Base-by-base conservation (phyloP, 441 rosid genomes). In the Heliophila coronopifolia region DNA sequence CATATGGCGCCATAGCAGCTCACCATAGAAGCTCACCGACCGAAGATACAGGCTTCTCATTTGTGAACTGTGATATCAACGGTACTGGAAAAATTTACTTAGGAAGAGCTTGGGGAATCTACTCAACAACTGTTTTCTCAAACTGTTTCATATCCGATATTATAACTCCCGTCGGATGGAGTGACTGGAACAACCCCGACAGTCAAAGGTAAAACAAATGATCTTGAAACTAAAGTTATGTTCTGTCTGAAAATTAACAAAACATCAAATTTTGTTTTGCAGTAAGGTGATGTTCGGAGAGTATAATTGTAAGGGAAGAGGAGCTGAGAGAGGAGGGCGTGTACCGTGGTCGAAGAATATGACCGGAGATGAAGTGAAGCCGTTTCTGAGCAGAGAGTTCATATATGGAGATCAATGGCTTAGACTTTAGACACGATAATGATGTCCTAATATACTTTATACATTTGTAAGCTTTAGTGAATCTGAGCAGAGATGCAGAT, bases 321-420 rank as follows among this genome's bases (percentile, higher is more conserved):
- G 98, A 64, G 88, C 95, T 3, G 68, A 77, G 43, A 73, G 67
- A 48, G 49, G 76, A 24, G 68, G 70, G 0, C 54, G 95, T 19
- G 92, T 79, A 20, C 81, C 87, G 11, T 85, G 98, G 98, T 65
- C 71, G 0, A 92, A 77, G 70, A 66, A 35, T 16, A 69, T 84
- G 28, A 75, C 65, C 53, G 59, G 42, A 2, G 60, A 64, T 53
- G 80, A 92, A 53, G 85, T 70, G 6, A 73, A 49, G 45, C 86
- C 75, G 10, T 87, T 70, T 60, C 61, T 87, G 4, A 78, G 74
- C 33, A 59, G 40, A 59, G 74, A 61, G 46, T 92, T 84, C 72
- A 83, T 92, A 40, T 59, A 70, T 54, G 96, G 95, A 59, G 57
- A 75, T 10, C 77, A 83, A 59, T 92, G 98, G 96, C 71, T 92